Evolutionary conservation across 164 flowering plant species (phyloP).

Genomic region (Annona cherimola): DNA sequence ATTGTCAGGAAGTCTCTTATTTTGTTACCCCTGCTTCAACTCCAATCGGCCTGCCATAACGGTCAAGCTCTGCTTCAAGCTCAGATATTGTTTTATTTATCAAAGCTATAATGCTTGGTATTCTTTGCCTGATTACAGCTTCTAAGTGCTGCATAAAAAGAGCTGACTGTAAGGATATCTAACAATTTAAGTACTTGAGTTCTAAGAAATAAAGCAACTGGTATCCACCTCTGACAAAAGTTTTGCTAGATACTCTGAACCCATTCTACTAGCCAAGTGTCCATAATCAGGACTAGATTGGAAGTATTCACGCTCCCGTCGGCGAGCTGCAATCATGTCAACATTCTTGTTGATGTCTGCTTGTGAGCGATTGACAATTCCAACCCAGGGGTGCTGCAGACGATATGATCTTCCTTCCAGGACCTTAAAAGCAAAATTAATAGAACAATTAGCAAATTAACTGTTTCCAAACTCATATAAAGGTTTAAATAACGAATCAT

Average conservation of each 20-base stretch:
- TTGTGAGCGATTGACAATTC: conserved; percentile 91
- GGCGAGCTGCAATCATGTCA: conserved; percentile 77
- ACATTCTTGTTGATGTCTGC: conserved; percentile 86
- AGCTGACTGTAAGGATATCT: conserved; percentile 2
- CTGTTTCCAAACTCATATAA: not conserved
- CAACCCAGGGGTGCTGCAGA: conserved; percentile 92
- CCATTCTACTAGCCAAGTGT: conserved; percentile 78
- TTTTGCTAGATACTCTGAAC: conserved; percentile 89
- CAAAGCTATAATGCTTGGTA: conserved; percentile 88
- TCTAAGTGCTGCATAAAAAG: conserved; percentile 68
- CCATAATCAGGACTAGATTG: conserved; percentile 77
- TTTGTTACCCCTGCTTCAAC: conserved; percentile 80
- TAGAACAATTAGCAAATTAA: conserved; percentile 4
- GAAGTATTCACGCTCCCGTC: conserved; percentile 74
- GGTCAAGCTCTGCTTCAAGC: conserved; percentile 87
- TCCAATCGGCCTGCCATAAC: conserved; percentile 91
- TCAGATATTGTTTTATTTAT: conserved; percentile 89
- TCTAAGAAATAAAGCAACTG: not conserved
- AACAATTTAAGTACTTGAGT: conserved; percentile 1
- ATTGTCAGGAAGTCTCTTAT: not conserved
- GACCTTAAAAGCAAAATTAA: conserved; percentile 41
- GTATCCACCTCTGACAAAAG: conserved; percentile 70
- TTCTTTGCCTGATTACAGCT: conserved; percentile 73
- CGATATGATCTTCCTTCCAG: conserved; percentile 84
- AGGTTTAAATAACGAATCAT: not conserved